These are phyloP conservation scores for Ampelocalamus luodianensis DNA, from an alignment of 176 grass and related monocot species.

Conservation along the genomic window DNA sequence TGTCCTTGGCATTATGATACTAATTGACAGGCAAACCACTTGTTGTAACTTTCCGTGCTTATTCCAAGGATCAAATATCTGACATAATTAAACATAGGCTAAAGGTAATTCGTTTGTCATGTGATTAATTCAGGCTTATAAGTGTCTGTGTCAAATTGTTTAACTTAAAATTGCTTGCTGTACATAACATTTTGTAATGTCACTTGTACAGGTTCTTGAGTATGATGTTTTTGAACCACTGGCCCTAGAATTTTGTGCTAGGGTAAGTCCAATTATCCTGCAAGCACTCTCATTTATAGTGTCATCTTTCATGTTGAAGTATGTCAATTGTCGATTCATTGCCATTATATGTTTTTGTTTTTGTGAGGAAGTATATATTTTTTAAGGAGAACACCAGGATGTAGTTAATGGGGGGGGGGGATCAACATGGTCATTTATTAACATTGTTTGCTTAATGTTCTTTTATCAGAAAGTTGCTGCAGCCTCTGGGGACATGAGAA, in stretches of 20 bases:
- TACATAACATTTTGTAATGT: slow-evolving; percentile 24
- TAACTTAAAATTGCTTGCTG: not conserved
- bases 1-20: slow-evolving; percentile 15
- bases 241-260: slow-evolving; percentile 89
- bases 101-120: slow-evolving; percentile 51
- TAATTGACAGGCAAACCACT: slow-evolving; percentile 78
- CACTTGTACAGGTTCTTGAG: slow-evolving; percentile 68
- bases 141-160: not conserved
- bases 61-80: slow-evolving; percentile 89
- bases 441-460: slow-evolving; percentile 36
- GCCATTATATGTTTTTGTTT: not conserved
- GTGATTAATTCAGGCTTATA: not conserved
- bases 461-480: slow-evolving; percentile 84
- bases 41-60: slow-evolving; percentile 84
- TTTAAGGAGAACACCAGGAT: slow-evolving; percentile 10
- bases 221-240: slow-evolving; percentile 84
- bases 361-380: not conserved
- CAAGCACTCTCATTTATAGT: not conserved
- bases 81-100: slow-evolving; percentile 85
- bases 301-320: slow-evolving; percentile 1
- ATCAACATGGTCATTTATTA: slow-evolving; percentile 11
- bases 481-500: slow-evolving; percentile 95
- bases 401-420: not conserved
- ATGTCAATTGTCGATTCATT: not conserved
- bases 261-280: slow-evolving; percentile 62